A percentile compares a stretch with the other conserved stretches of the same genome.
Conservation (phyloP, 78 protist genomes). For the Dictyostelium brefeldianum region DNA sequence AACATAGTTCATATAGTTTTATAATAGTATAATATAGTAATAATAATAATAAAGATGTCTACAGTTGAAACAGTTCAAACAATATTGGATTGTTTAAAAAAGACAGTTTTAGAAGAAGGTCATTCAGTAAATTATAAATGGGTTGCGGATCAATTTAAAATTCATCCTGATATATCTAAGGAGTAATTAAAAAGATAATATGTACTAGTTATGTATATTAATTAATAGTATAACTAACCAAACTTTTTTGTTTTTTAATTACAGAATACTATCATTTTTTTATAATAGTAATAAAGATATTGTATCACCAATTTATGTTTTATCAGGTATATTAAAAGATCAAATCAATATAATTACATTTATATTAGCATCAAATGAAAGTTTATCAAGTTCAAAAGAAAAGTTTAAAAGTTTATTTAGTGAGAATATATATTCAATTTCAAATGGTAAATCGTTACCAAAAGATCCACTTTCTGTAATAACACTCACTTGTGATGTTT, state of each 20-base stretch:
- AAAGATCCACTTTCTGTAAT: conserved; percentile 30
- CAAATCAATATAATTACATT: conserved; percentile 1
- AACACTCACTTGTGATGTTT: not conserved
- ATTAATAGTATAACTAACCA: not conserved
- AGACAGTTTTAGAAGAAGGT: conserved; percentile 12
- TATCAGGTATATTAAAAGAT: conserved; percentile 56
- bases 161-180: conserved; percentile 56
- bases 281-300: conserved; percentile 31
- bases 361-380: not conserved
- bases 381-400: conserved; percentile 33
- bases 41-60: not conserved
- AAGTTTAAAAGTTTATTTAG: conserved; percentile 18
- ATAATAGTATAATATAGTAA: not conserved
- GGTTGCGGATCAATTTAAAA: conserved; percentile 32
- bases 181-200: conserved; percentile 12
- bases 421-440: conserved; percentile 48
- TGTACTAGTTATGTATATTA: not conserved
- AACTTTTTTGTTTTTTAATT: not conserved
- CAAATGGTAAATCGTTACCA: conserved; percentile 30
- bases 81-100: conserved; percentile 4
- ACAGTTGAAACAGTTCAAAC: conserved; percentile 9
- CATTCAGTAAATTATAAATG: conserved; percentile 43
- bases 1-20: too few species aligned
- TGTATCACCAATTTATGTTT: conserved; percentile 26
- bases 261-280: conserved; percentile 33